These are phyloP conservation scores for Xylariaceae sp. DNA, from an alignment of 2,329 filamentous ascomycete species.

Conservation along the genomic window DNA sequence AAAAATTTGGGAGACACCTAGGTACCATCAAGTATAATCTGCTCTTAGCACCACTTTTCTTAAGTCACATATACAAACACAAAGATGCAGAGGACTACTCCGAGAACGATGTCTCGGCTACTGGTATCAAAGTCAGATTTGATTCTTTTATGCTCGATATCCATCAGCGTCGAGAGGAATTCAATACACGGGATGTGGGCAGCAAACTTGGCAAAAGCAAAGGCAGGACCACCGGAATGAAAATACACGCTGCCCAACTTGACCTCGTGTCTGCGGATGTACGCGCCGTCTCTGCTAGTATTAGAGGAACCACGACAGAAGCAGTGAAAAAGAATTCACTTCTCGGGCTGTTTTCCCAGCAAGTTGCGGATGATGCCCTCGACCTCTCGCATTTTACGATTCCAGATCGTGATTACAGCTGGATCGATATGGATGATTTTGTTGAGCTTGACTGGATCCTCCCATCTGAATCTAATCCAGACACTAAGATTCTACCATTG, in stretches of 20 bases:
- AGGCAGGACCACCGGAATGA: constrained; percentile 84
- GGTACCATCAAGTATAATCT: constrained; percentile 99
- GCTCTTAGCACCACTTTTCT: constrained; percentile 83
- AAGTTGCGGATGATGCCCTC: constrained; percentile 51
- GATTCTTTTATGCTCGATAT: constrained; percentile 97
- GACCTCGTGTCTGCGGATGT: constrained; percentile 91
- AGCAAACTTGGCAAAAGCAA: constrained; percentile 70
- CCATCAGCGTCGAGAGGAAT: constrained; percentile 89
- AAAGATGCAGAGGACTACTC: constrained; percentile 87
- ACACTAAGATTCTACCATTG: constrained; percentile 89
- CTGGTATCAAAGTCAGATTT: constrained; percentile 91
- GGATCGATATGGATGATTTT: constrained; percentile 99
- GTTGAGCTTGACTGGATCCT: constrained; percentile 96
- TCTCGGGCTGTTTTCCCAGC: constrained; percentile 47
- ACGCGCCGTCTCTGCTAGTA: constrained; percentile 85
- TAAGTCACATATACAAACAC: constrained; percentile 98
- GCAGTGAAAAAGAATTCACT: constrained; percentile 63
- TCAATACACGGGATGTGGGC: constrained; percentile 75
- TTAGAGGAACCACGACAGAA: constrained; percentile 74
- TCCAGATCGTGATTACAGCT: constrained; percentile 88
- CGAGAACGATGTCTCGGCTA: constrained; percentile 76
- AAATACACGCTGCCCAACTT: constrained; percentile 89
- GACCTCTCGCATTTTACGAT: constrained; percentile 90
- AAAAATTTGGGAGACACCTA: constrained; percentile 94
- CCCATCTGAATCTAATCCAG: constrained; percentile 82